Base-by-base conservation (phyloP, 2,329 filamentous ascomycete genomes). In the Phialophora chinensis region DNA sequence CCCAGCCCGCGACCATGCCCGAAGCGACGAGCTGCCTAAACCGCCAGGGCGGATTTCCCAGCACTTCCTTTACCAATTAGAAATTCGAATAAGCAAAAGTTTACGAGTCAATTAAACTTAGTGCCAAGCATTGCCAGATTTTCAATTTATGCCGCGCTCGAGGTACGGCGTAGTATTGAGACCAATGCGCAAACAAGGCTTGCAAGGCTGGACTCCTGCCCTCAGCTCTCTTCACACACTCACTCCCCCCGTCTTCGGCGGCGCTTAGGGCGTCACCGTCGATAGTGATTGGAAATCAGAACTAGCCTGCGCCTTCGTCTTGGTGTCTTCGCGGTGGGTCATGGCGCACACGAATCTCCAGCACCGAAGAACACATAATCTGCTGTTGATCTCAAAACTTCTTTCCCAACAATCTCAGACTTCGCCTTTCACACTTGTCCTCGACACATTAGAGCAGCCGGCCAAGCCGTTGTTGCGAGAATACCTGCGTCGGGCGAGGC, bases 381-480 rank as follows among this genome's bases (percentile, higher is more conserved):
- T 96, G 25, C 86, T 96, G 2, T 83, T 96, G 2, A 88, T 97
- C 63, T 91, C 93, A 69, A 93, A 92, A 75, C 82, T 97, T 1
- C 83, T 97, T 69, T 91, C 88, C 87, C 64, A 88, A 7, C 49
- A 52, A 29, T n/a, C 47, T 8, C 59, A 61, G 10, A 53, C 90
- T 14, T 96, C 92, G 57, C 94, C 94, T 2, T 88, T 98, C 74
- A 97, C 93, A 0, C 82, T 98, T 29, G 79, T 97, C 2, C 83
- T 97, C 64, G 94, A 98, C 78, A 91, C 85, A 38, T 83, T 97
- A 33, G 92, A 96, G 79, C 93, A 97, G 79, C 88, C 89, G 29
- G 91, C 88, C 6, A 84, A 83, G 33, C 88, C 89, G 0, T 79
- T 97, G 3, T 70, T 94, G 1, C 80, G 82, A 20, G 93, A 97